Evolutionary conservation across 192 early-diverging fungal genomes (phyloP), one percentile per base, ranked within the genome.

Genomic region (Umbelopsis isabellina): DNA sequence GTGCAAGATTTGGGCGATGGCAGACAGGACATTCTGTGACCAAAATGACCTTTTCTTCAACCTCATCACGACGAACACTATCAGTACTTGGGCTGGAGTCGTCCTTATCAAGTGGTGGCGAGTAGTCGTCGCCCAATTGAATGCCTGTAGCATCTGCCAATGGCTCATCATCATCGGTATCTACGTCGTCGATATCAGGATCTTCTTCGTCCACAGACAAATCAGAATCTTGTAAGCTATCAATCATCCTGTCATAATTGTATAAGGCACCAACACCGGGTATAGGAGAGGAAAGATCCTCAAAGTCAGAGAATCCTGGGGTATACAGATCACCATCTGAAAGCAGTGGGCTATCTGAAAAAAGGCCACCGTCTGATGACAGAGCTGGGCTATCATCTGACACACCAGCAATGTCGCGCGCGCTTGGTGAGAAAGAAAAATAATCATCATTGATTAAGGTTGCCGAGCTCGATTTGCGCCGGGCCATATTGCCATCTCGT

Each of bases 21-120:
- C 93, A 94, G 49, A 93, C 85, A 23, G 91, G 91, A 70, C 92
- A 94, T 16, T 84, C 78, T 18, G 80, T 82, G 30, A 93, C 78
- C 35, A 78, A 73, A 70, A 91, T 89, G 21, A 93, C 65, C 52
- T 87, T 82, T 72, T 93, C 91, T 18, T 73, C 73, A 21, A 79
- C 72, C 0, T 25, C 27, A 0, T 61, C 55, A 35, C 27, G 27
- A 25, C 55, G 2, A 13, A 6, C 30, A n/a, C 55, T 35, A 16
- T 61, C 33, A 0, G 33, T 15, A 16, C 55, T 35, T 13, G 25
- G 55, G 27, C 12, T 16, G 30, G 27, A 25, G 30, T 61, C 55
- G 21, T 47, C 33, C 13, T 15, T 33, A 1, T 12, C 18, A 16
- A 35, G 25, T 35, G 25, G 55, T 1, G 52, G 13, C 3, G 55